A percentile compares a stretch with the other conserved stretches of the same genome.
phyloP scores from a whole-genome alignment of 129 eudicot species.

The Artemisia tridentata region DNA sequence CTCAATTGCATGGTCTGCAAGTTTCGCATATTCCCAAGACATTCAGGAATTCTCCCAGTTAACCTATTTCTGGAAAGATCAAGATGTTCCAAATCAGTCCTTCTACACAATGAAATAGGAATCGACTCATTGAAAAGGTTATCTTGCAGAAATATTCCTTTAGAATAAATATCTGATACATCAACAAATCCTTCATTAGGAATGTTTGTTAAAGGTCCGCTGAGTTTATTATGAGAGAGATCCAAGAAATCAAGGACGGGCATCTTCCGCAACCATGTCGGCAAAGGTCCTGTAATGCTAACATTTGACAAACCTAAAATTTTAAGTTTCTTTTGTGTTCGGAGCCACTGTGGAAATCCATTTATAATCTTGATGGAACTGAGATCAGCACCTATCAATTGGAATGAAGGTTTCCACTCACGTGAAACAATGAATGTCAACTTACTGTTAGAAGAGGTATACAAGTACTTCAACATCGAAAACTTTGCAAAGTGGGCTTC shows the following conservation, averaged over 20 bases:
- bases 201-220: conserved; percentile 1
- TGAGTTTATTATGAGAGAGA: conserved; percentile 17
- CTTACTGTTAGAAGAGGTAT: not conserved
- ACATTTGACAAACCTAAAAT: no score
- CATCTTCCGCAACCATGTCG: conserved; percentile 14
- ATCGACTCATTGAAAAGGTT: conserved; percentile 14
- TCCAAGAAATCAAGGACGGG: not conserved
- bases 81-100: not conserved
- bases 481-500: conserved; percentile 14
- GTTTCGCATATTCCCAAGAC: not conserved
- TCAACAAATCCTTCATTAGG: not conserved
- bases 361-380: conserved; percentile 4
- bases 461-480: not conserved
- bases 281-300: conserved; percentile 3
- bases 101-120: not conserved
- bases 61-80: conserved; percentile 7
- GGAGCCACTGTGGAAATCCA: conserved; percentile 29
- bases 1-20: not conserved
- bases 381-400: not conserved
- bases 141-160: no score
- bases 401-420: conserved; percentile 14
- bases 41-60: not conserved
- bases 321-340: conserved; percentile 6
- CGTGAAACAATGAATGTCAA: conserved; percentile 4
- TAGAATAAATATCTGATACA: no score